These are phyloP conservation scores for Mortierella claussenii DNA, from an alignment of 192 early-diverging fungal genomes.

Conservation along the genomic window DNA sequence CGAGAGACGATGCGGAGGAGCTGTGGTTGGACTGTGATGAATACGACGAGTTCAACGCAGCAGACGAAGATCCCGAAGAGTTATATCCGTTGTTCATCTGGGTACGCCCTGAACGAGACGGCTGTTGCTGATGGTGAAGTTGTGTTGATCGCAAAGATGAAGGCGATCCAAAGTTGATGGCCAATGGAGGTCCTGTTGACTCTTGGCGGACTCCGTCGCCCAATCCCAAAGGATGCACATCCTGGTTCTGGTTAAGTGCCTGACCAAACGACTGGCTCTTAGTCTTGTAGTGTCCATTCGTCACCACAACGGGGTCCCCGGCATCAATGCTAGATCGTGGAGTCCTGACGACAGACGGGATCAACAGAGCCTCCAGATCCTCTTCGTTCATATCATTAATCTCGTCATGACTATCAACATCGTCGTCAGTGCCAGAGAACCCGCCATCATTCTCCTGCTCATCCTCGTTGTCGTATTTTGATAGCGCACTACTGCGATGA, in stretches of 20 bases:
- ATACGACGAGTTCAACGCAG: conserved; percentile 27
- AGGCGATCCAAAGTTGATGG: conserved; percentile 4
- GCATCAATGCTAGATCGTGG: conserved; percentile 36
- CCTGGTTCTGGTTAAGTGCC: conserved; percentile 17
- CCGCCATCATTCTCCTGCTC: too few relatives aligned
- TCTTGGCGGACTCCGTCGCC: not conserved
- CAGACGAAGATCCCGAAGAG: conserved; percentile 36
- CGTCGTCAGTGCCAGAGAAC: too few relatives aligned
- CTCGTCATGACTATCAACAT: conserved; percentile 2
- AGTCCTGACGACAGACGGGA: conserved; percentile 19
- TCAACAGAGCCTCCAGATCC: conserved; percentile 31
- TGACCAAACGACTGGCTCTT: conserved; percentile 28
- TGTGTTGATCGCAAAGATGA: not conserved
- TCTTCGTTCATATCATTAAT: conserved; percentile 27
- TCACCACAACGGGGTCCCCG: not conserved
- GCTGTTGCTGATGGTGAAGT: conserved; percentile 1
- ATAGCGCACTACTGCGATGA: not conserved
- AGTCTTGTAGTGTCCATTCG: conserved; percentile 3
- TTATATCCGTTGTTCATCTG: conserved; percentile 30
- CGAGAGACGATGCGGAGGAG: conserved; percentile 35
- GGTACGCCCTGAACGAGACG: not conserved
- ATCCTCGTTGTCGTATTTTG: not conserved
- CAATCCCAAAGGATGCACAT: not conserved
- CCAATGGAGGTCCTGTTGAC: not conserved
- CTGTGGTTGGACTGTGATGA: conserved; percentile 30